These are phyloP conservation scores for Aspergillus versicolor DNA, from an alignment of 2,329 filamentous ascomycete genomes.

Conservation along the genomic window DNA sequence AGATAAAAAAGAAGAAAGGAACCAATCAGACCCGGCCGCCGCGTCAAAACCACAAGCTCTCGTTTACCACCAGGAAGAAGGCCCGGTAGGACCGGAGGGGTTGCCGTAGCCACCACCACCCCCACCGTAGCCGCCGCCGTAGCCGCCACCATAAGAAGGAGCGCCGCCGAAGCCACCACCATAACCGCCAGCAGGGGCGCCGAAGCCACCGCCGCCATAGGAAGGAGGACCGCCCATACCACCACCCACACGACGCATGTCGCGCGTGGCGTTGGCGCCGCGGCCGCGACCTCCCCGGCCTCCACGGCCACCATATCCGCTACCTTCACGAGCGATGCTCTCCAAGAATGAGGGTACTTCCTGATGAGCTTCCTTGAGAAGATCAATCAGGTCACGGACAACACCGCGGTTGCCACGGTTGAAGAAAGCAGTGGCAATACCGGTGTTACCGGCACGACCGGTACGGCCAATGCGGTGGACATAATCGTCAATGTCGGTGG, in stretches of 20 bases:
- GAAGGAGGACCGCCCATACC: constrained; percentile 38
- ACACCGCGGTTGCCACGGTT: constrained; percentile 99
- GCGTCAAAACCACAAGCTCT: constrained; percentile 39
- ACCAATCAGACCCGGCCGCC: constrained; percentile 41
- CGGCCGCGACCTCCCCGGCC: constrained; percentile 72
- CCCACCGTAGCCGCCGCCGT: constrained; percentile 36
- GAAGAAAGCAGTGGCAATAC: constrained; percentile 98
- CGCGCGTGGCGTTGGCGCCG: constrained; percentile 67
- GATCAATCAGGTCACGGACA: constrained; percentile 92
- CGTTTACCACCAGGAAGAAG: constrained; percentile 54
- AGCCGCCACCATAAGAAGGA: constrained; percentile 30
- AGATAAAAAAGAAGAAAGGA: constrained; percentile 28
- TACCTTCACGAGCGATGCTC: constrained; percentile 93
- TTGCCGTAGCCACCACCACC: constrained; percentile 23
- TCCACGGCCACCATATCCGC: constrained; percentile 72
- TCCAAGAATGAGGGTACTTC: constrained; percentile 93
- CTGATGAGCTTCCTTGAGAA: constrained; percentile 98
- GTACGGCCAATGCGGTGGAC: constrained; percentile 99
- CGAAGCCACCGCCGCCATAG: constrained; percentile 35
- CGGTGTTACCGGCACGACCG: constrained; percentile 97
- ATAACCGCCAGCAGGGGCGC: constrained; percentile 29
- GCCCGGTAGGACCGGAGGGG: constrained; percentile 50
- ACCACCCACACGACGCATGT: constrained; percentile 74
- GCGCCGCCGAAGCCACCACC: constrained; percentile 30
- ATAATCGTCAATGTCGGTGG: constrained; percentile 97